phyloP scores from a whole-genome alignment of 164 flowering plant species.

The Vitis labrusca region DNA sequence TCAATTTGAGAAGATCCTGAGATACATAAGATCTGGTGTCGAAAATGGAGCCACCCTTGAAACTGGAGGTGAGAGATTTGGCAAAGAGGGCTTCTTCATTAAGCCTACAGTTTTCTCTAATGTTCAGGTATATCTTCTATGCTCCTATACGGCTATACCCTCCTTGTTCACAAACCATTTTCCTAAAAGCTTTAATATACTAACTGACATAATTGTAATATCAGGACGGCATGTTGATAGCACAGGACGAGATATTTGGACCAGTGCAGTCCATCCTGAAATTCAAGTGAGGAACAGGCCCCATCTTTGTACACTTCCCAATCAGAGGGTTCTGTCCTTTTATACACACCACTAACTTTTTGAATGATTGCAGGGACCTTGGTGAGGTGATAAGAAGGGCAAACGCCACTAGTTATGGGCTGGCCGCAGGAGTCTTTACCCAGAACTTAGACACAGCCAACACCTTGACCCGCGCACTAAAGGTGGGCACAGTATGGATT shows the following conservation, averaged over 20 bases:
- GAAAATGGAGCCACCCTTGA: slow-evolving; percentile 66
- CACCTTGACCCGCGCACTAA: slow-evolving; percentile 48
- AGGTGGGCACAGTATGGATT: slow-evolving; percentile 57
- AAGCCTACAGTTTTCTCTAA: slow-evolving; percentile 73
- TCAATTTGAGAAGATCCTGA: slow-evolving; percentile 57
- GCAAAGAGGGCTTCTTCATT: slow-evolving; percentile 52
- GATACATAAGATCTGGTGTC: slow-evolving; percentile 47
- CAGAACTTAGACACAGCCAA: slow-evolving; percentile 60
- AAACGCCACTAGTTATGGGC: slow-evolving; percentile 37
- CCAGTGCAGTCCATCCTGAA: slow-evolving; percentile 72
- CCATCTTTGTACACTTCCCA: too few species aligned
- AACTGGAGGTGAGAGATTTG: slow-evolving; percentile 60
- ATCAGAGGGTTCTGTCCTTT: not conserved
- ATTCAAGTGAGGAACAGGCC: slow-evolving; percentile 44
- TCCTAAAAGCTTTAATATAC: not conserved
- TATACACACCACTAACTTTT: not conserved
- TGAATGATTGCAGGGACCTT: slow-evolving; percentile 33
- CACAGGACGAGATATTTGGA: slow-evolving; percentile 71
- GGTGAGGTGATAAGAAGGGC: slow-evolving; percentile 51
- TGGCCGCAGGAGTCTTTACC: slow-evolving; percentile 68
- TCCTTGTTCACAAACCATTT: not conserved
- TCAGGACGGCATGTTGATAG: slow-evolving; percentile 70
- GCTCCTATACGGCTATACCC: not conserved
- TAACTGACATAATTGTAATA: not conserved
- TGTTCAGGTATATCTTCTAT: slow-evolving; percentile 43